Percentiles rank a stretch among this genome's conserved stretches.
Conservation (phyloP, 192 early-diverging fungal species). For the Entomortierella beljakovae region DNA sequence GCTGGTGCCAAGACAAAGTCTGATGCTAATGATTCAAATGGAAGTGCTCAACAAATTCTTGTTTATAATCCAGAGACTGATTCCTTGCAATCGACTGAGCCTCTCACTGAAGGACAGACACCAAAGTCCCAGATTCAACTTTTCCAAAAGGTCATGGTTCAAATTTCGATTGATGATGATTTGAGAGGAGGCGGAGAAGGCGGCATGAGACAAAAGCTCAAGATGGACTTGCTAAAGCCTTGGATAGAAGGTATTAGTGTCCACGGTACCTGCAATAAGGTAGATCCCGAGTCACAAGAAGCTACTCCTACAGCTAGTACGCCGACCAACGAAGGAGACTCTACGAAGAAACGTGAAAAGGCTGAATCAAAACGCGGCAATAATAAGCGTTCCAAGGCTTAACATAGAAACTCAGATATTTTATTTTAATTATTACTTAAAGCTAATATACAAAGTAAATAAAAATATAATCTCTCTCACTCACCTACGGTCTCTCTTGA, state of each 20-base stretch:
- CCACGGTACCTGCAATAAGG: slow-evolving; percentile 42
- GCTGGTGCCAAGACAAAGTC: slow-evolving; percentile 54
- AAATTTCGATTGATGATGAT: slow-evolving; percentile 70
- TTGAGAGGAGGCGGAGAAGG: slow-evolving; percentile 60
- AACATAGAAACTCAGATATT: background rate
- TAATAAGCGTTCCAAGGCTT: slow-evolving; percentile 28
- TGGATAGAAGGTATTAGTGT: slow-evolving; percentile 65
- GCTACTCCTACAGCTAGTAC: background rate
- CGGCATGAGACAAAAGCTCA: slow-evolving; percentile 73
- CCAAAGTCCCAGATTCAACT: slow-evolving; percentile 69
- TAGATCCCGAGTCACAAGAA: slow-evolving; percentile 24
- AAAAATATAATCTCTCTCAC: no score
- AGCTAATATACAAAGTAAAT: no score
- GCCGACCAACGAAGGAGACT: background rate
- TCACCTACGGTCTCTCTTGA: no score
- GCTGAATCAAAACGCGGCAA: slow-evolving; percentile 9
- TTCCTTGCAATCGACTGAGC: slow-evolving; percentile 41
- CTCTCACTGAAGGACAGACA: slow-evolving; percentile 40
- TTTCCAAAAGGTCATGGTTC: slow-evolving; percentile 86
- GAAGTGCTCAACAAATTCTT: slow-evolving; percentile 24
- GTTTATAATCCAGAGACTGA: slow-evolving; percentile 60
- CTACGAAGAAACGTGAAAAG: slow-evolving; percentile 26
- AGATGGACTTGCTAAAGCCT: slow-evolving; percentile 67
- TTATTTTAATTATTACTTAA: background rate
- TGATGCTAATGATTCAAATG: slow-evolving; percentile 13